Conservation (phyloP, 1,139 yeast genomes). For the Geotrichum phurueaensis region DNA sequence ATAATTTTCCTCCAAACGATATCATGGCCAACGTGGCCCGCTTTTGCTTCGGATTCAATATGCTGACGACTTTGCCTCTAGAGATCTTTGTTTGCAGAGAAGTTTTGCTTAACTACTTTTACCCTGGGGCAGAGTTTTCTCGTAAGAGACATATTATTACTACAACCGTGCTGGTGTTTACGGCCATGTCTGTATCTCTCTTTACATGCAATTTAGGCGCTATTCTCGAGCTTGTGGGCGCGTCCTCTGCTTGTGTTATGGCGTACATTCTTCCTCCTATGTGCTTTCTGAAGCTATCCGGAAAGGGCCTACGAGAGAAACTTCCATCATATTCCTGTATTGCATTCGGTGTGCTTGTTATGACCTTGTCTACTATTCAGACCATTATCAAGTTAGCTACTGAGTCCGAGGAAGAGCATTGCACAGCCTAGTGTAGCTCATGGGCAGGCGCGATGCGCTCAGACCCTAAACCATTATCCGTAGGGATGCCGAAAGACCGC, state of each 20-base stretch:
- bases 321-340: constrained; percentile 58
- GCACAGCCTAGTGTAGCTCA: background rate
- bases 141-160: constrained; percentile 48
- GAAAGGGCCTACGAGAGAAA: constrained; percentile 41
- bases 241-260: constrained; percentile 87
- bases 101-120: constrained; percentile 63
- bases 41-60: constrained; percentile 85
- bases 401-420: constrained; percentile 28
- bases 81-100: constrained; percentile 89
- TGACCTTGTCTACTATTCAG: constrained; percentile 72
- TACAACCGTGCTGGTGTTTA: constrained; percentile 59
- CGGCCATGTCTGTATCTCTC: constrained; percentile 71
- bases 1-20: constrained; percentile 76
- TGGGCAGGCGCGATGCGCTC: background rate
- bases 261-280: constrained; percentile 89
- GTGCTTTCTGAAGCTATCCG: constrained; percentile 65
- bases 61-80: constrained; percentile 88
- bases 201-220: constrained; percentile 86
- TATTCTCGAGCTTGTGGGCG: constrained; percentile 82
- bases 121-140: constrained; percentile 26
- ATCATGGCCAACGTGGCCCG: constrained; percentile 70
- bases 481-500: constrained; percentile 44
- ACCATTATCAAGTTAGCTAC: constrained; percentile 54
- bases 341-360: constrained; percentile 65
- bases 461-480: constrained; percentile 15